Percentiles rank a stretch among this genome's conserved stretches.
phyloP scores from a whole-genome alignment of 2,329 filamentous ascomycete species.

The Ophidiomyces ophidiicola region DNA sequence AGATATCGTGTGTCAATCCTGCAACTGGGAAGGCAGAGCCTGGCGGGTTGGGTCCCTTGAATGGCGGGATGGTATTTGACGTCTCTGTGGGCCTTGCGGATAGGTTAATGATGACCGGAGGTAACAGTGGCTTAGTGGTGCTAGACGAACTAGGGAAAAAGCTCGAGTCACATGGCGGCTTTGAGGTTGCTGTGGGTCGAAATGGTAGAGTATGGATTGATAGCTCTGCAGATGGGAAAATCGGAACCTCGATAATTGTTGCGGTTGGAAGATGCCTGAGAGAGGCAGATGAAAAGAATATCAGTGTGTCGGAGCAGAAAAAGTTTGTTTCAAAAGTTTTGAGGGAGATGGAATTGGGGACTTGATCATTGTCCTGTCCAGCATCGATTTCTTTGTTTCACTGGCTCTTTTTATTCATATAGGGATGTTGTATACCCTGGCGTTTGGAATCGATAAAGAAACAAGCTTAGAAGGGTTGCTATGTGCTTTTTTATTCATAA shows the following conservation, averaged over 20 bases:
- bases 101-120: conserved; percentile 50
- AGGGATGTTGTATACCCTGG: not conserved
- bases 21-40: conserved; percentile 77
- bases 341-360: conserved; percentile 26
- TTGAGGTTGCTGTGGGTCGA: conserved; percentile 85
- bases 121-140: conserved; percentile 56
- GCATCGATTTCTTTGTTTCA: not conserved
- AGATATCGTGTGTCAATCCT: conserved; percentile 79
- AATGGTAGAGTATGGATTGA: conserved; percentile 92
- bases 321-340: conserved; percentile 35
- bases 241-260: conserved; percentile 53
- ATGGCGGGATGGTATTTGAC: conserved; percentile 73
- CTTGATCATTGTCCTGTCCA: conserved; percentile 2
- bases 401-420: too few relatives aligned
- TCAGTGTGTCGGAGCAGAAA: conserved; percentile 34
- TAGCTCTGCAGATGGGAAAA: conserved; percentile 48
- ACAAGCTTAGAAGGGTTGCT: not conserved
- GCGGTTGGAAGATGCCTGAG: conserved; percentile 66
- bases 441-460: not conserved
- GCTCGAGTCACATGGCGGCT: conserved; percentile 48
- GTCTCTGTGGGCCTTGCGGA: conserved; percentile 73
- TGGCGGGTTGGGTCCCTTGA: conserved; percentile 73
- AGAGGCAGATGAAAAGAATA: conserved; percentile 56
- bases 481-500: not conserved
- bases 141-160: conserved; percentile 73